Base-by-base conservation (phyloP, 2,329 filamentous ascomycete species). In the Fusarium oxysporum region DNA sequence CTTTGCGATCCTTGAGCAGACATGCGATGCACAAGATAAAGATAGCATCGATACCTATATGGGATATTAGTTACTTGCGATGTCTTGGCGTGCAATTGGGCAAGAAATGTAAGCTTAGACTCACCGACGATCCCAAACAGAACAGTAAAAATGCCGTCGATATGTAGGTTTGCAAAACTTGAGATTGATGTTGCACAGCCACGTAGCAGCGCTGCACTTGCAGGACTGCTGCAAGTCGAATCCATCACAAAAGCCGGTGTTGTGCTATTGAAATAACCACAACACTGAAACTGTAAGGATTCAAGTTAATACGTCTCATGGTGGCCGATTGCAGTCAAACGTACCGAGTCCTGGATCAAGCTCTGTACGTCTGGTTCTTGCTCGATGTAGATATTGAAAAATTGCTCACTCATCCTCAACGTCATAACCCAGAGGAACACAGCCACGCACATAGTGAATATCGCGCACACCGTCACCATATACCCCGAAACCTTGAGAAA, bases 1-100 rank as follows among this genome's bases (percentile, higher is more conserved):
- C 93, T 83, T 92, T 93, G 79, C 93, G 90, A 77, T 94, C 91
- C 86, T 95, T 95, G 77, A 94, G 86, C 48, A 96, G 86, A 82
- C 94, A 94, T 35, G 92, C 91, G 17, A 92, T 90, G 74, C 90
- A 89, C 62, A 96, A 84, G 73, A 96, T 83, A 54, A 96, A 85
- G 57, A 93, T 78, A 45, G 87, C 88, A 78, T 95, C 91, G 72
- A 94, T 80, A 63, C 87, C 87, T 88, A 69, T 6, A 25, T 13
- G 30, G 17, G 30, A 6, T 12, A 47, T 73, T 60, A 73, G 65
- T 21, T 38, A 45, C 35, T n/a, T 51, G 9, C 19, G 8, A 54
- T 54, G 14, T n/a, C 19, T 40, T 28, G 33, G 21, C 14, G 33
- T 23, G 28, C 50, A 28, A 17, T 14, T n/a, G 25, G 28, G n/a